Conservation (phyloP, 208 protist genomes). For the Leishmania tarentolae region DNA sequence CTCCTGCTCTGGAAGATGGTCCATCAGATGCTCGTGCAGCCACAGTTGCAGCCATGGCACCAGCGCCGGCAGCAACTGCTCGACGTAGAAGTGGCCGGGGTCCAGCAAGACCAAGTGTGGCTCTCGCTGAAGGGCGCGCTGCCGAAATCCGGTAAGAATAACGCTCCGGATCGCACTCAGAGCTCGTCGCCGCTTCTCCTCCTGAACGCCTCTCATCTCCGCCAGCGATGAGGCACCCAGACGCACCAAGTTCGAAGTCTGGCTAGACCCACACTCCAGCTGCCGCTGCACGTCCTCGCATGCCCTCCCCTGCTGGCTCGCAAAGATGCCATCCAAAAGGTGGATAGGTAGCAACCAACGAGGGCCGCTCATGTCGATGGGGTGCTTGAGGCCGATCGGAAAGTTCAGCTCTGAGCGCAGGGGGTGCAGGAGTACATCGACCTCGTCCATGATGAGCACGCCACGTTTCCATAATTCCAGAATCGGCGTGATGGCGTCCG, state of each 20-base stretch:
- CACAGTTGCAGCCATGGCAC: constrained; percentile 91
- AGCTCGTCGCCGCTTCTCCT: constrained; percentile 16
- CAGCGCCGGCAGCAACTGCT: constrained; percentile 78
- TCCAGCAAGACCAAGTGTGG: constrained; percentile 95
- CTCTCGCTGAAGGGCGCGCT: constrained; percentile 73
- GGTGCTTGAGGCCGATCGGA: constrained; percentile 92
- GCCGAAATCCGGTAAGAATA: constrained; percentile 68
- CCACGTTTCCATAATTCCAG: constrained; percentile 86
- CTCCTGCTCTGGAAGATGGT: constrained; percentile 27
- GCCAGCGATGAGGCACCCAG: not conserved
- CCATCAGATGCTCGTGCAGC: constrained; percentile 59
- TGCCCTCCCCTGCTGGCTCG: constrained; percentile 44
- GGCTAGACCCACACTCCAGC: constrained; percentile 23
- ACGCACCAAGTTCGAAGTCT: not conserved
- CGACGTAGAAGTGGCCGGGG: constrained; percentile 77
- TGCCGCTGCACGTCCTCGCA: constrained; percentile 36
- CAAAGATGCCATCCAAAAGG: constrained; percentile 93
- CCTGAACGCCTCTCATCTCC: not conserved
- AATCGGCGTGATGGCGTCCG: constrained; percentile 77
- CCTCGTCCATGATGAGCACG: constrained; percentile 94
- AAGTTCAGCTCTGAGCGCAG: constrained; percentile 97
- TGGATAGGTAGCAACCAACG: constrained; percentile 95
- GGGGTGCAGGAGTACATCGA: constrained; percentile 95
- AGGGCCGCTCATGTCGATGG: constrained; percentile 87
- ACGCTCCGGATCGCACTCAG: constrained; percentile 39